Evolutionary conservation across 306 rosid genomes (phyloP).

Genomic region (Alnus rubra): DNA sequence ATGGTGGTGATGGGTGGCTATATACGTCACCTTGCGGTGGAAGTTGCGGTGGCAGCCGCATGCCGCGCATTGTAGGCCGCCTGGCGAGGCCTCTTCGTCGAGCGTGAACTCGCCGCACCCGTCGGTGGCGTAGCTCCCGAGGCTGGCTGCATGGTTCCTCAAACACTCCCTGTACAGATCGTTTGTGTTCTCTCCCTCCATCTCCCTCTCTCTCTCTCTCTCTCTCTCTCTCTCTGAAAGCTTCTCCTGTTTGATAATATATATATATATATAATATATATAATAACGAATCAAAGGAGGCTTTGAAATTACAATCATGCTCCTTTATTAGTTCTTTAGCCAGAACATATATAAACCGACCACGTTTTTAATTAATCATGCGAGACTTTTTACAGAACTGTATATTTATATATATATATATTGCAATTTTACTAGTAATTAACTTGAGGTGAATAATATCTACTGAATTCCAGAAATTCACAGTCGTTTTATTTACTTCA

Average conservation of each 20-base stretch:
- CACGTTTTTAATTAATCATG: too few relatives aligned
- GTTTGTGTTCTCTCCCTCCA: constrained; percentile 42
- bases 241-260: not conserved
- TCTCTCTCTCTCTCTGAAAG: not conserved
- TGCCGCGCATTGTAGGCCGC: constrained; percentile 61
- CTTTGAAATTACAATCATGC: constrained; percentile 8
- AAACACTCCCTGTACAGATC: constrained; percentile 67
- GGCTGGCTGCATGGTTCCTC: constrained; percentile 90
- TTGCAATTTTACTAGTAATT: too few relatives aligned
- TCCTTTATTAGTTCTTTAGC: not conserved
- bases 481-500: not conserved
- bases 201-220: not conserved
- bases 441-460: not conserved
- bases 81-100: constrained; percentile 35
- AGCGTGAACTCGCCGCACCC: constrained; percentile 88
- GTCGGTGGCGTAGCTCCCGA: constrained; percentile 91
- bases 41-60: constrained; percentile 91
- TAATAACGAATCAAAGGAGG: not conserved
- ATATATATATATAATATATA: too few relatives aligned
- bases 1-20: not conserved
- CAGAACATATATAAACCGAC: not conserved
- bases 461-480: not conserved
- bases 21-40: constrained; percentile 62
- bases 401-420: too few relatives aligned
- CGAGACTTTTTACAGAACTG: too few relatives aligned